phyloP scores from a whole-genome alignment of 2,329 filamentous ascomycete species.

The Fusarium sp. region DNA sequence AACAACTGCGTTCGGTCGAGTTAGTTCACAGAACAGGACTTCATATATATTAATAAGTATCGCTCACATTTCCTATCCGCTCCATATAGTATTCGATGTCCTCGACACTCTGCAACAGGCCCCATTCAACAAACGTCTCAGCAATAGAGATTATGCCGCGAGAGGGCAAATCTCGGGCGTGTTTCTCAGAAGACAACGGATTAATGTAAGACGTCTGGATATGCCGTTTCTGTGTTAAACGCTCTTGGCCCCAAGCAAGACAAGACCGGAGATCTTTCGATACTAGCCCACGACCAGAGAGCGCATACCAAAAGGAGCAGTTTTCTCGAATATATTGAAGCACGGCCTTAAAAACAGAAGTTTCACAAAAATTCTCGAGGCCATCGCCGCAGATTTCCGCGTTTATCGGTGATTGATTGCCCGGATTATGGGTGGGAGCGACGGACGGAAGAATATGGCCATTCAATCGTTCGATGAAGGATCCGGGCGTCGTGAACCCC shows the following conservation, averaged over 20 bases:
- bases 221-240: fast-evolving
- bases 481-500: fast-evolving
- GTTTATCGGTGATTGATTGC: fast-evolving
- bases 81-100: constrained; percentile 31
- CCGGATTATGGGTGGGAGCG: fast-evolving
- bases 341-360: neutral
- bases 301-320: neutral
- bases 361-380: fast-evolving
- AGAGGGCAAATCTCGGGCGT: neutral
- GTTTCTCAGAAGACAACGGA: fast-evolving
- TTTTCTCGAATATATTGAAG: neutral
- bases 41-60: neutral
- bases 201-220: neutral
- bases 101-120: constrained; percentile 19
- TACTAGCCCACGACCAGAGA: constrained; percentile 1
- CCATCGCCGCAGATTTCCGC: fast-evolving
- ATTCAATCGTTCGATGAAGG: neutral
- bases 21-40: neutral
- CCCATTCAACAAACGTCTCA: constrained; percentile 28
- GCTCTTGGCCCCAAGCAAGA: neutral
- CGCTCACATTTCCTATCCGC: constrained; percentile 14
- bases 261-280: neutral
- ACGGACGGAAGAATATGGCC: fast-evolving
- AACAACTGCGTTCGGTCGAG: neutral
- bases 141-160: constrained; percentile 18